A percentile compares a stretch with the other conserved stretches of the same genome.
These are phyloP conservation scores for Pseudozyma thailandica DNA, from an alignment of 1,284 basidiomycete genomes.

Conservation along the genomic window DNA sequence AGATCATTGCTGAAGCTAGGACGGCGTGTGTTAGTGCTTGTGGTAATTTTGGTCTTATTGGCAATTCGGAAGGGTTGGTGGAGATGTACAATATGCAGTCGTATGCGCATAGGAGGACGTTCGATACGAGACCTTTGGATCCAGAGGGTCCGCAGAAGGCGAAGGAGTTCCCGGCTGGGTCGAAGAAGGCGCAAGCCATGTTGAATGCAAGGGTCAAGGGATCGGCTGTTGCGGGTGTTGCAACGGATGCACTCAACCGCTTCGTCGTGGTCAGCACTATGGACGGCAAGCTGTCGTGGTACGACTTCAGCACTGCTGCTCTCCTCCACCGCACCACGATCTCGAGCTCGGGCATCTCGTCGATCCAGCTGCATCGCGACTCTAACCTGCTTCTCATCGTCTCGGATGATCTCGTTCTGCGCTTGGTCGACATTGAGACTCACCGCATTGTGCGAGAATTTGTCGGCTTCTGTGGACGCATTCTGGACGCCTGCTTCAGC, in stretches of 20 bases:
- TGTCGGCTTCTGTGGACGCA: conserved; percentile 59
- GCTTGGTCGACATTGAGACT: conserved; percentile 92
- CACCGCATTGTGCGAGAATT: conserved; percentile 86
- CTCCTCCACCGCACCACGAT: conserved; percentile 75
- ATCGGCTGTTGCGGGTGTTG: conserved; percentile 76
- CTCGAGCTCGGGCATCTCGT: conserved; percentile 77
- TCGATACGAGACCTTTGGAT: conserved; percentile 48
- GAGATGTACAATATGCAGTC: conserved; percentile 75
- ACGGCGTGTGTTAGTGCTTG: conserved; percentile 81
- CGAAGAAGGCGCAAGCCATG: conserved; percentile 29
- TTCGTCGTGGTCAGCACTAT: conserved; percentile 83
- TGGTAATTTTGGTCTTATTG: conserved; percentile 90
- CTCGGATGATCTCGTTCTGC: conserved; percentile 86
- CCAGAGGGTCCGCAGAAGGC: conserved; percentile 28
- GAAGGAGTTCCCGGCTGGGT: conserved; percentile 35
- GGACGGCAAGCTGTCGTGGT: conserved; percentile 90
- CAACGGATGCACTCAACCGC: conserved; percentile 85
- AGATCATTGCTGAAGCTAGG: conserved; percentile 70
- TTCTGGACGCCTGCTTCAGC: conserved; percentile 74
- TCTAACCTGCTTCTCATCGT: conserved; percentile 84
- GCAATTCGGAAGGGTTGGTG: conserved; percentile 59
- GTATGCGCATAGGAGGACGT: conserved; percentile 80
- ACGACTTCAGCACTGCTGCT: conserved; percentile 88
- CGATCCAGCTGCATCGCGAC: conserved; percentile 82
- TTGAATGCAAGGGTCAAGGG: conserved; percentile 35